Conservation (phyloP, 2,329 filamentous ascomycete genomes). For the Botrytis galanthina region DNA sequence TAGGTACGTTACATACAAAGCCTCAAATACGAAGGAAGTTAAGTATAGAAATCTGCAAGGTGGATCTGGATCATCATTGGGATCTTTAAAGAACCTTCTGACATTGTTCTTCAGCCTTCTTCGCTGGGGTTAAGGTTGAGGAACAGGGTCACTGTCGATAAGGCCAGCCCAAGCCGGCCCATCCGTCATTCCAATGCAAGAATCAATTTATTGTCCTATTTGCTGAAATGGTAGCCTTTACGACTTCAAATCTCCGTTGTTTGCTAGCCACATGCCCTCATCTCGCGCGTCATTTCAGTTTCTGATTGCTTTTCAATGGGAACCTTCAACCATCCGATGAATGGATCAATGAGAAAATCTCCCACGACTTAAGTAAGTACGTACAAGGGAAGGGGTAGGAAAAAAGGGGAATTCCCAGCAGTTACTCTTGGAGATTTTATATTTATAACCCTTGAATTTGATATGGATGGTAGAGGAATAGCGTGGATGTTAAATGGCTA, state of each 20-base stretch:
- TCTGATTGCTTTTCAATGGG: neutral
- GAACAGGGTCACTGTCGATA: constrained; percentile 6
- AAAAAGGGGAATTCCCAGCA: constrained; percentile 10
- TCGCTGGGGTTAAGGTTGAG: constrained; percentile 3
- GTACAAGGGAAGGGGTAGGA: neutral
- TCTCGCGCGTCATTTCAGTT: constrained; percentile 11
- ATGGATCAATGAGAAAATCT: neutral
- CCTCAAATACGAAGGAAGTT: neutral
- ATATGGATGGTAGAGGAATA: neutral
- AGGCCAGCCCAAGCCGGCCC: neutral
- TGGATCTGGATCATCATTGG: constrained; percentile 23
- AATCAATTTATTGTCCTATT: neutral
- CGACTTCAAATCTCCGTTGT: constrained; percentile 2
- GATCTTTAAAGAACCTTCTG: constrained; percentile 20
- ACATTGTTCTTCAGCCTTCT: constrained; percentile 21
- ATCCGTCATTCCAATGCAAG: neutral
- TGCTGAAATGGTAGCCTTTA: neutral
- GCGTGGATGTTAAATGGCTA: neutral
- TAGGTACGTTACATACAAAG: neutral
- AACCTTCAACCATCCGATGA: neutral
- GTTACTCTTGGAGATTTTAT: constrained; percentile 16
- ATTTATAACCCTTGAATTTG: neutral
- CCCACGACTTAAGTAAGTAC: constrained; percentile 9
- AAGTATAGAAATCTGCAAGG: constrained; percentile 10
- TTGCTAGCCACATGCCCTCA: neutral